These are phyloP conservation scores for Nothophaeocryptopus gaeumannii DNA, from an alignment of 2,329 filamentous ascomycete species.

Conservation along the genomic window DNA sequence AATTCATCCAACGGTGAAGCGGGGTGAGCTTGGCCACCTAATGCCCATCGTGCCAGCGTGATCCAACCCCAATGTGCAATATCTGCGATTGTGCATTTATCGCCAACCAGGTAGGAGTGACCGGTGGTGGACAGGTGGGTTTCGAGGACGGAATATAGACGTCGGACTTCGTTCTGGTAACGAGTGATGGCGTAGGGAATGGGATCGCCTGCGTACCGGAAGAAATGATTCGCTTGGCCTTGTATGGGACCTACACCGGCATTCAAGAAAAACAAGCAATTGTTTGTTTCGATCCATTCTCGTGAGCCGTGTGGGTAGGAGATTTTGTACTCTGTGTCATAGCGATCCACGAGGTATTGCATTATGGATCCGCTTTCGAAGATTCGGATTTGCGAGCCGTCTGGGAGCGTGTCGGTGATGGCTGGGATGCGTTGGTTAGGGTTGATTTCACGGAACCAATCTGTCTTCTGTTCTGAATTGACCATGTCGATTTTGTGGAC, in stretches of 20 bases:
- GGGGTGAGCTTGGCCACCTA: conserved; percentile 52
- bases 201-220: conserved; percentile 63
- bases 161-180: conserved; percentile 76
- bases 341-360: conserved; percentile 72
- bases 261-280: conserved; percentile 70
- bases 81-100: conserved; percentile 67
- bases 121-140: conserved; percentile 58
- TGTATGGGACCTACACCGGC: conserved; percentile 51
- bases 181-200: conserved; percentile 79
- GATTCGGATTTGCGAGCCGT: conserved; percentile 68
- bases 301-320: conserved; percentile 69
- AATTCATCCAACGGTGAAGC: conserved; percentile 61
- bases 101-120: conserved; percentile 57
- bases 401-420: conserved; percentile 70
- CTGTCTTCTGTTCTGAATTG: conserved; percentile 72
- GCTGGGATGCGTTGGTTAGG: conserved; percentile 89
- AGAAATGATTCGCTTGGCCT: conserved; percentile 52
- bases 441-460: conserved; percentile 87
- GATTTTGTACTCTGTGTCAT: conserved; percentile 68
- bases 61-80: conserved; percentile 80
- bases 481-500: conserved; percentile 66
- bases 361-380: conserved; percentile 84
- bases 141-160: conserved; percentile 75
- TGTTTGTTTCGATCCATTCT: conserved; percentile 72
- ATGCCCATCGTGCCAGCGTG: conserved; percentile 53